Evolutionary conservation across 1,139 yeast species (phyloP).

Genomic region (Pichia sp.): DNA sequence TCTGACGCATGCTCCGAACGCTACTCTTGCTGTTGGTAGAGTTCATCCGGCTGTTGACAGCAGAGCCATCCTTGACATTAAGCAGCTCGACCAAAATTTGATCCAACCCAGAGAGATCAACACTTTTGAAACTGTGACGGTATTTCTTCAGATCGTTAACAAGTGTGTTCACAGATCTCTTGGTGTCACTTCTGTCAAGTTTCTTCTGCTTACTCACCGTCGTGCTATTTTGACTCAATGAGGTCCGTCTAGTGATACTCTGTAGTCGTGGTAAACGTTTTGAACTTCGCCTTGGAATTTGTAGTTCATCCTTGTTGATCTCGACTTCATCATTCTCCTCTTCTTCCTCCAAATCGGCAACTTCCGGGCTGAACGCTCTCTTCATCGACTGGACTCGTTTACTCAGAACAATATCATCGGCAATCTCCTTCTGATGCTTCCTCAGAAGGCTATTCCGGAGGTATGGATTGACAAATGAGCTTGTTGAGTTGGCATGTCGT

Average conservation of each 20-base stretch:
- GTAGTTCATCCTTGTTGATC: constrained; percentile 1
- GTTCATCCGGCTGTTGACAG: background rate
- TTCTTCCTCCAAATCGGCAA: background rate
- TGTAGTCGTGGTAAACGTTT: constrained; percentile 12
- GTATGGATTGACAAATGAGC: constrained; percentile 12
- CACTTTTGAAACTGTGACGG: constrained; percentile 9
- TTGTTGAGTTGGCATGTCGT: constrained; percentile 1
- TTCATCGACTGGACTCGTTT: background rate
- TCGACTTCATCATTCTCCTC: background rate
- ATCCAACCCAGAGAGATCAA: constrained; percentile 15
- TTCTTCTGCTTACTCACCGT: background rate
- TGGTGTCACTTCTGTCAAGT: constrained; percentile 1
- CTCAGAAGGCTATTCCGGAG: constrained; percentile 11
- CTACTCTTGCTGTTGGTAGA: background rate
- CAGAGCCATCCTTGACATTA: background rate
- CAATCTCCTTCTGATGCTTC: constrained; percentile 10
- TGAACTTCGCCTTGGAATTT: constrained; percentile 20
- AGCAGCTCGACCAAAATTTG: constrained; percentile 12
- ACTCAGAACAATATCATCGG: constrained; percentile 3
- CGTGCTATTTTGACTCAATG: background rate
- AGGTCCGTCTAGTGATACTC: background rate
- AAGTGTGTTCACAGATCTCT: constrained; percentile 11
- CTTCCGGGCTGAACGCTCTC: background rate
- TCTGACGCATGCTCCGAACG: background rate
- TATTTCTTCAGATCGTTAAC: constrained; percentile 10